A percentile compares a stretch with the other conserved stretches of the same genome.
Evolutionary conservation across 2,329 filamentous ascomycete species (phyloP).

Genomic region (Periglandula ipomoeae): DNA sequence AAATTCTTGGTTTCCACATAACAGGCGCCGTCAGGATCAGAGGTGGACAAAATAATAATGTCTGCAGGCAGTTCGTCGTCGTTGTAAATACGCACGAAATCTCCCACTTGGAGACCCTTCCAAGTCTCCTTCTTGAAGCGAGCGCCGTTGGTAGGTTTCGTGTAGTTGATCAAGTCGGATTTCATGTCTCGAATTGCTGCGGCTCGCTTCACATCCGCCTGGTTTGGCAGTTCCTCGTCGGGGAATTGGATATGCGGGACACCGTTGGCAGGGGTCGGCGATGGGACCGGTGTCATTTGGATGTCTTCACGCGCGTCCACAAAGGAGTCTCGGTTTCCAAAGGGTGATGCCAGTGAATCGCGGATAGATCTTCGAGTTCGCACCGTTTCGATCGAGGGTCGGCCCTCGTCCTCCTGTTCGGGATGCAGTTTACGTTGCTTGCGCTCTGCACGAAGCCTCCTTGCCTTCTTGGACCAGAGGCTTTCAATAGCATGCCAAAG

Average conservation of each 20-base stretch:
- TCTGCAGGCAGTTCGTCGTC: slow-evolving; percentile 94
- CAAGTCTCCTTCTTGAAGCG: slow-evolving; percentile 88
- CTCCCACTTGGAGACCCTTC: slow-evolving; percentile 92
- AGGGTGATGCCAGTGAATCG: slow-evolving; percentile 35
- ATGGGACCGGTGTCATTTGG: slow-evolving; percentile 92
- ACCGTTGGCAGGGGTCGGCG: slow-evolving; percentile 49
- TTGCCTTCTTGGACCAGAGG: slow-evolving; percentile 43
- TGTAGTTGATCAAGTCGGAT: slow-evolving; percentile 61
- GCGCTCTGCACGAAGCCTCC: slow-evolving; percentile 37
- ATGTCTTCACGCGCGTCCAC: slow-evolving; percentile 60
- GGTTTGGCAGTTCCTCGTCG: slow-evolving; percentile 28
- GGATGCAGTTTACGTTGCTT: slow-evolving; percentile 22
- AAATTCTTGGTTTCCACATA: slow-evolving; percentile 98
- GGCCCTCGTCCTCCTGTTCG: slow-evolving; percentile 39
- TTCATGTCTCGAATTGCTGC: slow-evolving; percentile 36
- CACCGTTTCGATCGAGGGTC: slow-evolving; percentile 44
- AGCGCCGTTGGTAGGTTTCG: slow-evolving; percentile 56
- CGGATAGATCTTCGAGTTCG: slow-evolving; percentile 25
- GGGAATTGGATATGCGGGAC: slow-evolving; percentile 29
- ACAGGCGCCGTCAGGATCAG: slow-evolving; percentile 86
- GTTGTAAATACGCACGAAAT: slow-evolving; percentile 94
- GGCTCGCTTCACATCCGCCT: slow-evolving; percentile 23
- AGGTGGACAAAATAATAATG: slow-evolving; percentile 84
- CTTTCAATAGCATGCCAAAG: slow-evolving; percentile 39
- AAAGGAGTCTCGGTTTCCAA: slow-evolving; percentile 46